phyloP scores from a whole-genome alignment of 116 monocot species.

The Dioscorea cayenensis region DNA sequence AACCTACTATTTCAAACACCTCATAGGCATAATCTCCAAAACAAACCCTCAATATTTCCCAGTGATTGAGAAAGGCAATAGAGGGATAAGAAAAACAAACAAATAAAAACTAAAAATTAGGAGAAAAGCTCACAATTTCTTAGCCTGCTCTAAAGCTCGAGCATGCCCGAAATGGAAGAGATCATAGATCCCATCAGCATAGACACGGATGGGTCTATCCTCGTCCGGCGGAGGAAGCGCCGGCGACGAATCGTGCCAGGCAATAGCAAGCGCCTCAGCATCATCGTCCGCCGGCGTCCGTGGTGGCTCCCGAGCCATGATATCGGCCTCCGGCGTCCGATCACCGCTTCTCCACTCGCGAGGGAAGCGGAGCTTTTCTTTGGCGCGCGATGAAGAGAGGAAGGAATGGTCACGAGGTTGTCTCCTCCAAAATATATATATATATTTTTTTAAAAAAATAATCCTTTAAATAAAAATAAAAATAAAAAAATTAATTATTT shows the following conservation, averaged over 20 bases:
- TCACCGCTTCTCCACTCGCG: neutral
- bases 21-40: neutral
- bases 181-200: constrained; percentile 30
- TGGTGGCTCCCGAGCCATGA: neutral
- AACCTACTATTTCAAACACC: too few species aligned
- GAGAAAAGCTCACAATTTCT: constrained; percentile 22
- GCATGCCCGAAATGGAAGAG: constrained; percentile 30
- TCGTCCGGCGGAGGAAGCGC: neutral
- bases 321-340: neutral
- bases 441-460: too few species aligned
- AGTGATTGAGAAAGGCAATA: neutral
- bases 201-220: constrained; percentile 17
- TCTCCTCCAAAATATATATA: too few species aligned
- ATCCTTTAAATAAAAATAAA: too few species aligned
- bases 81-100: neutral
- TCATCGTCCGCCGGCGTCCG: neutral
- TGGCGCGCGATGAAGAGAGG: neutral
- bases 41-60: neutral
- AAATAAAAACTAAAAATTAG: neutral
- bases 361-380: neutral
- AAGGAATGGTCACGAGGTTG: neutral
- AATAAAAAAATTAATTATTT: too few species aligned
- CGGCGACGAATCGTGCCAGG: neutral
- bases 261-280: neutral
- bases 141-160: constrained; percentile 24